phyloP scores from a whole-genome alignment of 2,329 filamentous ascomycete genomes.

The Alternaria arborescens region DNA sequence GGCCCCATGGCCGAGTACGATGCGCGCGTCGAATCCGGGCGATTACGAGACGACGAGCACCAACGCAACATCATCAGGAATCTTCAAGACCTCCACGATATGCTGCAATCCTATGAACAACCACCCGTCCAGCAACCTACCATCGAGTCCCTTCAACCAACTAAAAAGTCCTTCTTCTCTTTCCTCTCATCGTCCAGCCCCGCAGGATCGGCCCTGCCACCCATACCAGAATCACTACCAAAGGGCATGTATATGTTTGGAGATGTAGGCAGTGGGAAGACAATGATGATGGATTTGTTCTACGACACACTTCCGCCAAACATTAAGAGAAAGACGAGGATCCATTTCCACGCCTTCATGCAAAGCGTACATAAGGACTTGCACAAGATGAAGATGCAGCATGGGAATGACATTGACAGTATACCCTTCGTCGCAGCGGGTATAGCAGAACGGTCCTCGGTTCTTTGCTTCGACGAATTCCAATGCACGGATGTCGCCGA shows the following conservation, averaged over 20 bases:
- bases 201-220: conserved; percentile 50
- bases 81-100: conserved; percentile 87
- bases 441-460: conserved; percentile 83
- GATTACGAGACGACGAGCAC: conserved; percentile 85
- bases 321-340: conserved; percentile 84
- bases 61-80: conserved; percentile 90
- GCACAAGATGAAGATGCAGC: conserved; percentile 86
- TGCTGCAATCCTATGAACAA: conserved; percentile 76
- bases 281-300: conserved; percentile 99
- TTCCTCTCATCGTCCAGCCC: conserved; percentile 64
- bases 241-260: conserved; percentile 94
- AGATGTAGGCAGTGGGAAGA: conserved; percentile 97
- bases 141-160: conserved; percentile 71
- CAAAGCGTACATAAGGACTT: conserved; percentile 92
- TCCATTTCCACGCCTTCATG: conserved; percentile 99
- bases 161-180: conserved; percentile 65
- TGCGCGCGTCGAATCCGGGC: conserved; percentile 75
- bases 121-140: conserved; percentile 79
- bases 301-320: conserved; percentile 87
- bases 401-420: conserved; percentile 89
- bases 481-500: conserved; percentile 98
- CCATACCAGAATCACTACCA: conserved; percentile 77
- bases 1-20: conserved; percentile 93
- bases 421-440: conserved; percentile 94
- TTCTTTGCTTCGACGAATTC: conserved; percentile 98